Evolutionary conservation across 2,329 filamentous ascomycete species (phyloP).

Genomic region (Diplodia mutila): DNA sequence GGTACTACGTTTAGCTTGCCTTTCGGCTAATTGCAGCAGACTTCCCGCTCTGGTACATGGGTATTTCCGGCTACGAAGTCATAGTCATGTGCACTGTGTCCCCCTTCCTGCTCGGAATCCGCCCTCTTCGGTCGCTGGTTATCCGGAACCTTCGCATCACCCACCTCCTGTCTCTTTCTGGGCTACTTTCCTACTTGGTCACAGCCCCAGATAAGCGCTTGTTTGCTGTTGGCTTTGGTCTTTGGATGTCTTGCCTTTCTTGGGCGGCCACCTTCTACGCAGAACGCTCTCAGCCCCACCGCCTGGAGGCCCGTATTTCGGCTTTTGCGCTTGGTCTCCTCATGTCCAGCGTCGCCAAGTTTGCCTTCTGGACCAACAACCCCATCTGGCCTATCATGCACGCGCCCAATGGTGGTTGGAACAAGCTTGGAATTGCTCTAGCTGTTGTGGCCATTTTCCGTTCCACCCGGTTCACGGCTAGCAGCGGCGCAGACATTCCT

Average conservation of each 20-base stretch:
- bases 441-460: conserved; percentile 75
- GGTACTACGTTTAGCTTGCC: background rate
- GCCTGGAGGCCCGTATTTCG: conserved; percentile 79
- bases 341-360: conserved; percentile 86
- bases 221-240: conserved; percentile 77
- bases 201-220: conserved; percentile 74
- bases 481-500: conserved; percentile 50
- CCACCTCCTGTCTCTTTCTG: conserved; percentile 77
- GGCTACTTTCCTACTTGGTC: conserved; percentile 78
- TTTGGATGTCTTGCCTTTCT: conserved; percentile 77
- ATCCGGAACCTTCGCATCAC: conserved; percentile 69
- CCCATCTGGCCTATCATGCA: conserved; percentile 97
- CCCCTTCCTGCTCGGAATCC: conserved; percentile 76
- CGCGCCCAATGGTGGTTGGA: conserved; percentile 86
- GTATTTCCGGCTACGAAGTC: conserved; percentile 93
- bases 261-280: conserved; percentile 83
- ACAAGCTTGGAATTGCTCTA: conserved; percentile 77
- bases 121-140: conserved; percentile 68
- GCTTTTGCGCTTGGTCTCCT: conserved; percentile 83
- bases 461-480: conserved; percentile 68
- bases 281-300: conserved; percentile 72
- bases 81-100: conserved; percentile 84
- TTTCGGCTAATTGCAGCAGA: conserved; percentile 55
- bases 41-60: conserved; percentile 99
- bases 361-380: conserved; percentile 92